phyloP scores from a whole-genome alignment of 768 basidiomycete species.

The Mycena sanguinolenta region DNA sequence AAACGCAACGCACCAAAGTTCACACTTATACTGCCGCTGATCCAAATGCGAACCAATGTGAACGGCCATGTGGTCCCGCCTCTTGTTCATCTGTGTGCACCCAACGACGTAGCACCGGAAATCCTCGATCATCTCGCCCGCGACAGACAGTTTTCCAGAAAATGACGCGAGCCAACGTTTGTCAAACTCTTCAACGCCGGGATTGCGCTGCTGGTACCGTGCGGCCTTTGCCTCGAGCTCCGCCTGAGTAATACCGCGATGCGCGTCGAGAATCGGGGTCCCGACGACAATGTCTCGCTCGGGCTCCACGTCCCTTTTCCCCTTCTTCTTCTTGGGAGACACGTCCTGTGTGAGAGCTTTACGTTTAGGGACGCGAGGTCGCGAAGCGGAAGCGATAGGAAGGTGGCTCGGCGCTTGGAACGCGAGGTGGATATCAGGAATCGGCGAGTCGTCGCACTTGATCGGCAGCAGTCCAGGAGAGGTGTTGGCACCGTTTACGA shows the following conservation, averaged over 20 bases:
- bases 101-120: slow-evolving; percentile 79
- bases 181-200: slow-evolving; percentile 67
- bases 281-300: slow-evolving; percentile 50
- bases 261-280: slow-evolving; percentile 74
- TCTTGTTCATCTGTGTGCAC: slow-evolving; percentile 77
- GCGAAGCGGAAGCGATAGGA: neutral
- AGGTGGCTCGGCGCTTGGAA: neutral
- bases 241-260: slow-evolving; percentile 67
- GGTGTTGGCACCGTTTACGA: neutral
- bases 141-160: slow-evolving; percentile 72
- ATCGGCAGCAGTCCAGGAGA: slow-evolving; percentile 5
- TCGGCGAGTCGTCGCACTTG: neutral
- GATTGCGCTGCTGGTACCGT: slow-evolving; percentile 65
- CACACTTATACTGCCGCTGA: slow-evolving; percentile 74
- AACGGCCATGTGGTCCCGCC: slow-evolving; percentile 80
- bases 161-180: slow-evolving; percentile 76
- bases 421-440: neutral
- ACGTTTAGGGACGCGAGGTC: slow-evolving; percentile 40
- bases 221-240: slow-evolving; percentile 70
- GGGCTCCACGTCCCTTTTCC: slow-evolving; percentile 6
- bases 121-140: slow-evolving; percentile 69
- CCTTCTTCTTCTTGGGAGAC: slow-evolving; percentile 8
- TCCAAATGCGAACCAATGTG: slow-evolving; percentile 82
- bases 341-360: slow-evolving; percentile 17
- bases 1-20: slow-evolving; percentile 67